phyloP scores from a whole-genome alignment of 192 early-diverging fungal species.

The Coemansia sp. region DNA sequence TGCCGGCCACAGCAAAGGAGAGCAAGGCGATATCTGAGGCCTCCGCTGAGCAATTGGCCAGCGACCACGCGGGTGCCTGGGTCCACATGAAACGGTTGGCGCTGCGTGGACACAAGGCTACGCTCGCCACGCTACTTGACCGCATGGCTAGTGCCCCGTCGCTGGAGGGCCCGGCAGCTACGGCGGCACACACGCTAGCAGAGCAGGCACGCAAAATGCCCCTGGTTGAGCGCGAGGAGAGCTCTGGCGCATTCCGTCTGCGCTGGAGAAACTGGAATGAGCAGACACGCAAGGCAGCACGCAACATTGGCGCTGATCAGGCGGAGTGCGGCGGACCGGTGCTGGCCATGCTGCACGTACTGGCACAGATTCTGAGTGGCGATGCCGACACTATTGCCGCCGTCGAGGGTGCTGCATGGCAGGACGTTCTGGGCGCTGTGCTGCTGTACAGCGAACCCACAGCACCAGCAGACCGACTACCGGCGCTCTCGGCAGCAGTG shows the following conservation, averaged over 20 bases:
- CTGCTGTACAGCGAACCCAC: constrained; percentile 55
- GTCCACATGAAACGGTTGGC: constrained; percentile 29
- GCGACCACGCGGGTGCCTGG: constrained; percentile 21
- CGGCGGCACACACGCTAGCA: constrained; percentile 29
- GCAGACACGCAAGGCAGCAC: constrained; percentile 14
- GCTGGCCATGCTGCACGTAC: constrained; percentile 11
- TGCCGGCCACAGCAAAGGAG: constrained; percentile 31
- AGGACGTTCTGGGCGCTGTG: constrained; percentile 53
- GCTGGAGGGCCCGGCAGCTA: constrained; percentile 14
- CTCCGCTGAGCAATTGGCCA: constrained; percentile 11
- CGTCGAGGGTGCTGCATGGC: constrained; percentile 46
- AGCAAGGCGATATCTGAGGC: constrained; percentile 9
- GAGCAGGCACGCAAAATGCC: constrained; percentile 24
- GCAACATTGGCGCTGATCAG: constrained; percentile 7
- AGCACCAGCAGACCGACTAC: constrained; percentile 27
- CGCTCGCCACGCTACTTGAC: constrained; percentile 32
- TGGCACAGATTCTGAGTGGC: constrained; percentile 36
- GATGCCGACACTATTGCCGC: constrained; percentile 38
- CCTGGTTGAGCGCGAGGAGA: constrained; percentile 39
- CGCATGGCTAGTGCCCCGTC: constrained; percentile 6
- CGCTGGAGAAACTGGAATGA: constrained; percentile 37
- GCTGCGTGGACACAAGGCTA: constrained; percentile 31
- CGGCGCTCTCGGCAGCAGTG: constrained; percentile 7
- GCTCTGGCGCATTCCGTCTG: constrained; percentile 20
- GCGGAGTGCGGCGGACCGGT: background rate